Percentiles rank a stretch among this genome's conserved stretches.
These are phyloP conservation scores for Coleophoma cylindrospora DNA, from an alignment of 2,329 filamentous ascomycete species.

Conservation along the genomic window DNA sequence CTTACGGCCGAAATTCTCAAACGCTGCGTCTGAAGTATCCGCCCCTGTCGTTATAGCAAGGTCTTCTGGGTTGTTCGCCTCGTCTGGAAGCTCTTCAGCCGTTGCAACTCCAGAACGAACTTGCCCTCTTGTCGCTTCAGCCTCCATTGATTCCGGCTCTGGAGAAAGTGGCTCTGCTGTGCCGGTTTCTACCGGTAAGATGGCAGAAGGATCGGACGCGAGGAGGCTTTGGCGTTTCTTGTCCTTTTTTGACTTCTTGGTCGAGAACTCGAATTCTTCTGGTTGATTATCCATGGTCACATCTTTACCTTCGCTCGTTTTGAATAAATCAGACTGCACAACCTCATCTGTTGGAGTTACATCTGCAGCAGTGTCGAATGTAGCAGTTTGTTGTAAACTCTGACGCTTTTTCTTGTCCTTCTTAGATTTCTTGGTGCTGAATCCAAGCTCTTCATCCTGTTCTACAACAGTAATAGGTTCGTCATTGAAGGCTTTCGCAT, in stretches of 20 bases:
- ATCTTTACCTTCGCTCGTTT: background rate
- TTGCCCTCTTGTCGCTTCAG: too few species aligned
- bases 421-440: constrained; percentile 15
- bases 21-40: background rate
- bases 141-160: background rate
- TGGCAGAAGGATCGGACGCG: background rate
- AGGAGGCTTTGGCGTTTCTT: constrained; percentile 1
- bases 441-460: background rate
- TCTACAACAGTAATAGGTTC: too few species aligned
- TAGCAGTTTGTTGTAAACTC: background rate
- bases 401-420: constrained; percentile 19
- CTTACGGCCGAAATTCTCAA: background rate
- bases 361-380: background rate
- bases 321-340: background rate
- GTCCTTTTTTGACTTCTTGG: background rate
- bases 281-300: background rate
- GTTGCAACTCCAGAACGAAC: too few species aligned
- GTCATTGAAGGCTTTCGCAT: too few species aligned
- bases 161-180: background rate
- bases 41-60: too few species aligned
- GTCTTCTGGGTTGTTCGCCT: background rate
- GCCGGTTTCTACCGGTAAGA: background rate
- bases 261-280: background rate
- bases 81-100: background rate
- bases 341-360: background rate